These are phyloP conservation scores for Solanum habrochaites DNA, from an alignment of 257 asterid species.

Conservation along the genomic window DNA sequence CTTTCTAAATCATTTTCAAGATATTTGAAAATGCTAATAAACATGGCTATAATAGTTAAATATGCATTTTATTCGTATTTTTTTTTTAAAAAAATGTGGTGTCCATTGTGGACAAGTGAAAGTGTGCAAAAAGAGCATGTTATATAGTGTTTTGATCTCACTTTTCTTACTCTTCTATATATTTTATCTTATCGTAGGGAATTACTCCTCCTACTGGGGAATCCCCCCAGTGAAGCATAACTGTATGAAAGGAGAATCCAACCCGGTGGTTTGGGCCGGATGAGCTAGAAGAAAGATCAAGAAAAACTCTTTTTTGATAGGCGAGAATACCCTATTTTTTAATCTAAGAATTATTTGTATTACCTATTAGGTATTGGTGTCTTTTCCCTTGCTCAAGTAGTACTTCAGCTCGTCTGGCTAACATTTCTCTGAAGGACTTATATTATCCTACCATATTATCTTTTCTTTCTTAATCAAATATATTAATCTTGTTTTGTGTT, in stretches of 20 bases:
- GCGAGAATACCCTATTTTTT: too few species aligned
- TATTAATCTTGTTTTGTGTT: too few species aligned
- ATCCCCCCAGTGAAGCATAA: neutral
- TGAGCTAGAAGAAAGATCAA: too few species aligned
- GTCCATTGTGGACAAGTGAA: neutral
- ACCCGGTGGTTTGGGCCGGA: too few species aligned
- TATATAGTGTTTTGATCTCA: neutral
- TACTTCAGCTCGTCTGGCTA: too few species aligned
- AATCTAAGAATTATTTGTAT: too few species aligned
- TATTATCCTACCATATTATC: too few species aligned
- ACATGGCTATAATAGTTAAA: neutral
- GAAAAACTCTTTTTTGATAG: too few species aligned
- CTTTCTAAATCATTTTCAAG: neutral
- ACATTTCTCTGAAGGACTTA: too few species aligned
- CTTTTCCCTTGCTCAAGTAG: too few species aligned
- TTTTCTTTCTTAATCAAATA: too few species aligned
- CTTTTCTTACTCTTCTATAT: neutral
- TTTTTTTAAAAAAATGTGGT: neutral
- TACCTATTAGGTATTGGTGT: too few species aligned
- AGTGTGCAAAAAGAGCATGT: neutral
- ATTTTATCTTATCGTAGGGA: neutral
- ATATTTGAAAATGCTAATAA: neutral
- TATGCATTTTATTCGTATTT: neutral
- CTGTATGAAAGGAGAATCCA: neutral
- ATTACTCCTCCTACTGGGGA: neutral